Conservation (phyloP, 2,329 filamentous ascomycete species). For the Sclerotinia borealis region DNA sequence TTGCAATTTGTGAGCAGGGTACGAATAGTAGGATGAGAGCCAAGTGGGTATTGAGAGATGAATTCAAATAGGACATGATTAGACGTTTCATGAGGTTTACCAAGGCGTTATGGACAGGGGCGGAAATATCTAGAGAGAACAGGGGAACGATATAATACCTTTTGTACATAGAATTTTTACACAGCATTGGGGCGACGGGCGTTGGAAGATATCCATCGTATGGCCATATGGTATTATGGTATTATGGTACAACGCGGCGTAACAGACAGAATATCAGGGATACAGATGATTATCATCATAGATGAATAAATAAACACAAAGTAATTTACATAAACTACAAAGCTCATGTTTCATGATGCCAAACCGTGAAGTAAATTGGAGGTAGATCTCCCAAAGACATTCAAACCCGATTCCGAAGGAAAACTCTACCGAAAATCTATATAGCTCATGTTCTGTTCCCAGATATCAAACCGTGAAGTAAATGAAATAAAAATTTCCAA, state of each 20-base stretch:
- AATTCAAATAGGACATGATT: slow-evolving; percentile 25
- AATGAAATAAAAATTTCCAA: too few species aligned
- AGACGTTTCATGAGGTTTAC: not conserved
- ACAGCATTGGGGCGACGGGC: not conserved
- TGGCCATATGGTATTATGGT: too few species aligned
- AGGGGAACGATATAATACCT: not conserved
- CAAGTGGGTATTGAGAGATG: slow-evolving; percentile 32
- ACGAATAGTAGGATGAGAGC: slow-evolving; percentile 28
- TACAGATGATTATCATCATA: not conserved
- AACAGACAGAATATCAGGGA: not conserved
- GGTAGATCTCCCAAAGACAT: too few species aligned
- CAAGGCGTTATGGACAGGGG: not conserved
- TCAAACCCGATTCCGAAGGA: too few species aligned
- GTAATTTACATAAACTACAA: too few species aligned
- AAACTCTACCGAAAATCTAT: too few species aligned
- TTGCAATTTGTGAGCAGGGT: slow-evolving; percentile 60
- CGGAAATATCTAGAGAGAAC: not conserved
- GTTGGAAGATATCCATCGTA: not conserved
- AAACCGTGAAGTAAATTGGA: too few species aligned
- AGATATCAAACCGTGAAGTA: too few species aligned
- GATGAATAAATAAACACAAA: not conserved
- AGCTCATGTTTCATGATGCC: not conserved
- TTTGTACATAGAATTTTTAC: not conserved
- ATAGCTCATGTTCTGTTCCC: too few species aligned
- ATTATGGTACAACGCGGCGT: not conserved